Percentiles rank a stretch among this genome's conserved stretches.
These are phyloP conservation scores for Amphichorda felina DNA, from an alignment of 2,329 filamentous ascomycete genomes.

Conservation along the genomic window DNA sequence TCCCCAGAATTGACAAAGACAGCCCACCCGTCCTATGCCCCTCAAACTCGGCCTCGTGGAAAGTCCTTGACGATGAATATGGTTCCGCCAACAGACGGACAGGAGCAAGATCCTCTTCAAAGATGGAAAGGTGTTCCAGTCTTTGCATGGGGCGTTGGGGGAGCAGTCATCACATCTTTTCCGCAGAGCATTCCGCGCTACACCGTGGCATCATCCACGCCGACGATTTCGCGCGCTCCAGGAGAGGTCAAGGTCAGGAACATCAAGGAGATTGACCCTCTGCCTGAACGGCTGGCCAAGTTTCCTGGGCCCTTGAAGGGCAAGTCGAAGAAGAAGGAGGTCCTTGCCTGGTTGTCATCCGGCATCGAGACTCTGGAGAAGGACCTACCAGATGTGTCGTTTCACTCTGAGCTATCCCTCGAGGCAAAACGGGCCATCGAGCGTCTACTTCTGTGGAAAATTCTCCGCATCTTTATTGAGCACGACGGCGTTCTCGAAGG, in stretches of 20 bases:
- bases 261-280: conserved; percentile 60
- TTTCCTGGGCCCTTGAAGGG: conserved; percentile 85
- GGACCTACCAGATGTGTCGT: conserved; percentile 34
- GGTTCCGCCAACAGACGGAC: conserved; percentile 51
- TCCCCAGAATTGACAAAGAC: conserved; percentile 18
- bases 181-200: conserved; percentile 84
- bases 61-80: conserved; percentile 45
- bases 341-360: conserved; percentile 64
- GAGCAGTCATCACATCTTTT: conserved; percentile 71
- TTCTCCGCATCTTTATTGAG: conserved; percentile 72
- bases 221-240: conserved; percentile 70
- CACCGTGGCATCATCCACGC: conserved; percentile 56
- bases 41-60: conserved; percentile 31
- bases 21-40: conserved; percentile 13
- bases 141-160: conserved; percentile 80
- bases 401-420: conserved; percentile 38
- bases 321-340: conserved; percentile 94
- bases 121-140: conserved; percentile 86
- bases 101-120: conserved; percentile 65
- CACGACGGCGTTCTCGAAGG: conserved; percentile 76
- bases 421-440: conserved; percentile 66
- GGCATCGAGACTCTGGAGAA: conserved; percentile 67
- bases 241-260: conserved; percentile 73
- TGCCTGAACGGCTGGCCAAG: conserved; percentile 60
- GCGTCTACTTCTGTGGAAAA: conserved; percentile 76